Evolutionary conservation across 2,329 filamentous ascomycete species (phyloP), one percentile per base, ranked within the genome.

Genomic region (Arthrobotrys sphaeroides): DNA sequence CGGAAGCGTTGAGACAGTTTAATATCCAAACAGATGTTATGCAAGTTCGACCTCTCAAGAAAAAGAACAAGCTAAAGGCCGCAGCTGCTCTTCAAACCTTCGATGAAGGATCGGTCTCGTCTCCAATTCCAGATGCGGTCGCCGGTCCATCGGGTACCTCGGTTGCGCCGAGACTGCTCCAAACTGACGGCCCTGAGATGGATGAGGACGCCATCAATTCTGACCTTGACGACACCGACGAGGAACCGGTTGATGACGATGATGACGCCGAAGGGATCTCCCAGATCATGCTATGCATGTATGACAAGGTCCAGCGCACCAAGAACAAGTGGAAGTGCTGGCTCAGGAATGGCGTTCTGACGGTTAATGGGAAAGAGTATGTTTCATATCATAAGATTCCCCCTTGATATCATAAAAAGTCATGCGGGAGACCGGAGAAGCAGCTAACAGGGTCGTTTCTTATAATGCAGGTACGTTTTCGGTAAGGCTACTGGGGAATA

Each of bases 271-370:
- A 96, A 74, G 94, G 96, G 45, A 88, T 91, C 78, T 90, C 90
- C 0, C 91, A 96, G 79, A 94, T 96, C 81, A 98, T 99, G 92
- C 89, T 99, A 42, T 99, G 95, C 85, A 97, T 96, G 82, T 99
- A 99, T 82, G 95, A 99, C 85, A 99, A 99, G 85, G 95, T 99
- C 7, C 94, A 98, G 84, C 88, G 95, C 53, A 95, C 98, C 80
- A 99, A 99, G 89, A 99, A 98, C 85, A 99, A 95, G 88, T 95
- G 92, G 92, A 99, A 99, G 91, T 99, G 95, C 84, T 94, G 93
- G 0, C 89, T 99, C 78, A 98, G 98, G 85, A 95, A 99, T 81
- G 95, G 95, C 18, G 92, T 99, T 16, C 86, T 99, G 79, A 96
- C 92, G 47, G 93, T 96, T 38, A 94, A 94, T 79, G 92, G 93